Base-by-base conservation (phyloP, 1,284 basidiomycete genomes). In the Marasmius sp. region DNA sequence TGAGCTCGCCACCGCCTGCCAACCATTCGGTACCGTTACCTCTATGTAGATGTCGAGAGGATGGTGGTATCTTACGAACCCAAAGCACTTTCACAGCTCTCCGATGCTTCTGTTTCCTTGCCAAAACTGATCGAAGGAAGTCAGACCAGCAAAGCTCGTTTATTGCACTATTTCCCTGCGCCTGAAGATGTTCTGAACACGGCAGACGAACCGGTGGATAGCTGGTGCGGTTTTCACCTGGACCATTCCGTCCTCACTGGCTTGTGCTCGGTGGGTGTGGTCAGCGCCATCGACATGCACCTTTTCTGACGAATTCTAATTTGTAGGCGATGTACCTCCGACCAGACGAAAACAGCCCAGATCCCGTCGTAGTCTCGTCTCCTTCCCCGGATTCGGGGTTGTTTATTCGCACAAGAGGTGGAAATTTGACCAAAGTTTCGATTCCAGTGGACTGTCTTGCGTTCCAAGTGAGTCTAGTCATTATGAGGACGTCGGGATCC, bases 181-280 rank as follows among this genome's bases (percentile, higher is more conserved):
- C 74, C 82, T 43, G 71, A 79, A 2, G 79, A 74, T 52, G 70
- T 69, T n/a, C 71, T 77, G 1, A 63, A 69, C 0, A 81, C 85
- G 56, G 45, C 4, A 16, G 84, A 89, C 66, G 85, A 89, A 64
- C 80, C 87, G 1, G 78, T 91, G 20, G 92, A 95, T 68, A 92
- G 86, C 63, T 92, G 92, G 85, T 92, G 90, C 74, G 90, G 90
- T 36, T 91, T 91, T 71, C 90, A 92, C 71, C 77, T 90, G 20
- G 95, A 96, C 71, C 94, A 97, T 70, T 93, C 92, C 1, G 77
- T 97, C 39, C 76, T 97, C 51, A 97, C 95, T 0, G 95, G 94
- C 1, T 85, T 98, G 22, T 96, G 94, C 70, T 91, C 91, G 43
- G 90, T 91, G 70, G 72, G 82, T 67, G 6, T 57, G 37, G 45